These are phyloP conservation scores for Fusarium sp. DNA, from an alignment of 2,329 filamentous ascomycete species.

Conservation along the genomic window DNA sequence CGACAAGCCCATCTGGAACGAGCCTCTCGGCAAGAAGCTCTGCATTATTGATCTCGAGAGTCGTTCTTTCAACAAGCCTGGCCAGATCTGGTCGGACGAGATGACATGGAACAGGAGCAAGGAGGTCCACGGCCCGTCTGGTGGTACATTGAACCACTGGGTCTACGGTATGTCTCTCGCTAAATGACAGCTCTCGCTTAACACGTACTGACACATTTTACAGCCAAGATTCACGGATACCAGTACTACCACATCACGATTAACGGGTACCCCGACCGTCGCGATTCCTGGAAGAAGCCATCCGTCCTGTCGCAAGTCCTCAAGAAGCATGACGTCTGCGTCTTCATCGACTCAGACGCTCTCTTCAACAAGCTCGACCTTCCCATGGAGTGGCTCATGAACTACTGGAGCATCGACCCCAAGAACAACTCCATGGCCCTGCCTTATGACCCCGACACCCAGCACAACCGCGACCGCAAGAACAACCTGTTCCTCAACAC, in stretches of 20 bases:
- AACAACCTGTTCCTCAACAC: constrained; percentile 61
- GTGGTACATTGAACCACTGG: constrained; percentile 60
- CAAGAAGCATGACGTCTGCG: constrained; percentile 56
- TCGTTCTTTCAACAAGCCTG: constrained; percentile 52
- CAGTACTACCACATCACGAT: constrained; percentile 59
- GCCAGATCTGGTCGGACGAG: constrained; percentile 51
- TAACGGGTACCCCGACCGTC: constrained; percentile 53
- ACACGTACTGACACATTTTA: constrained; percentile 32
- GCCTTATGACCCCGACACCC: constrained; percentile 54
- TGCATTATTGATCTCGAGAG: constrained; percentile 61
- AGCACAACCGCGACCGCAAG: constrained; percentile 56
- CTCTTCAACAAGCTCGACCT: constrained; percentile 58
- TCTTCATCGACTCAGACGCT: constrained; percentile 60
- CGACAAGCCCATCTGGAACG: constrained; percentile 47
- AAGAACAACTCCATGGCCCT: constrained; percentile 57
- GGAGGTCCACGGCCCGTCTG: constrained; percentile 53
- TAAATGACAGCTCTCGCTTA: background rate
- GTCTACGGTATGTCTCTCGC: constrained; percentile 52
- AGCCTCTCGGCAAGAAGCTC: constrained; percentile 53
- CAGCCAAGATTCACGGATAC: constrained; percentile 60
- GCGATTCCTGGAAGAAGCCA: constrained; percentile 61
- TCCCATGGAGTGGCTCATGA: constrained; percentile 61
- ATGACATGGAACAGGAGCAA: constrained; percentile 54
- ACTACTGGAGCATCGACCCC: constrained; percentile 58
- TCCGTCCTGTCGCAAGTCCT: constrained; percentile 57